Percentiles rank a stretch among this genome's conserved stretches.
phyloP scores from a whole-genome alignment of 371 early-diverging fungal species.

The Apophysomyces sp. region DNA sequence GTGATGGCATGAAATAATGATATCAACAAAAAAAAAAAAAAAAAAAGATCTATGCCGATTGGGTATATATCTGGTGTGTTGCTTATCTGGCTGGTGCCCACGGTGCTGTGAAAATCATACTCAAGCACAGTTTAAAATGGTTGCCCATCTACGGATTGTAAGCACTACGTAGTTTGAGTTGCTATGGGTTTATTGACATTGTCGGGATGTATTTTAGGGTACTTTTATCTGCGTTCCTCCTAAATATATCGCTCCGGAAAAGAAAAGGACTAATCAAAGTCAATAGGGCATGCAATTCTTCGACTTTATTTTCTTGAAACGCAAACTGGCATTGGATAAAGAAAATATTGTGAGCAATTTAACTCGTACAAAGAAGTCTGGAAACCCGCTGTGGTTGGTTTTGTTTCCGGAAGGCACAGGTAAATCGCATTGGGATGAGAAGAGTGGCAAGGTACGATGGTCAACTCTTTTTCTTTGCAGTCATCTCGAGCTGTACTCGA shows the following conservation, averaged over 20 bases:
- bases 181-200: not conserved
- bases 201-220: not conserved
- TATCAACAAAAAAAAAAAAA: no score
- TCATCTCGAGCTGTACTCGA: slow-evolving; percentile 49
- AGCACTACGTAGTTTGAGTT: slow-evolving; percentile 7
- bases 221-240: no score
- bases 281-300: slow-evolving; percentile 83
- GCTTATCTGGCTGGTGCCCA: slow-evolving; percentile 64
- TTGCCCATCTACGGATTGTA: slow-evolving; percentile 83
- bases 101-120: slow-evolving; percentile 78
- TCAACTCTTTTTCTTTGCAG: slow-evolving; percentile 17
- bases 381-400: slow-evolving; percentile 77
- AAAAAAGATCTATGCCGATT: slow-evolving; percentile 75
- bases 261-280: not conserved
- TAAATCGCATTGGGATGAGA: slow-evolving; percentile 5
- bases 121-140: slow-evolving; percentile 70
- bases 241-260: slow-evolving; percentile 4
- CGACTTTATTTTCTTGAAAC: slow-evolving; percentile 81
- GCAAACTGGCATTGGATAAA: slow-evolving; percentile 76
- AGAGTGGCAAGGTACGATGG: no score
- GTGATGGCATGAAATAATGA: no score
- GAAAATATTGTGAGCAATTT: slow-evolving; percentile 44
- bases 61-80: slow-evolving; percentile 82
- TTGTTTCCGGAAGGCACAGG: slow-evolving; percentile 91
- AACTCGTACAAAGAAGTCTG: slow-evolving; percentile 25